Percentiles rank a stretch among this genome's conserved stretches.
These are phyloP conservation scores for Arctium minus DNA, from an alignment of 129 eudicot species.

Conservation along the genomic window DNA sequence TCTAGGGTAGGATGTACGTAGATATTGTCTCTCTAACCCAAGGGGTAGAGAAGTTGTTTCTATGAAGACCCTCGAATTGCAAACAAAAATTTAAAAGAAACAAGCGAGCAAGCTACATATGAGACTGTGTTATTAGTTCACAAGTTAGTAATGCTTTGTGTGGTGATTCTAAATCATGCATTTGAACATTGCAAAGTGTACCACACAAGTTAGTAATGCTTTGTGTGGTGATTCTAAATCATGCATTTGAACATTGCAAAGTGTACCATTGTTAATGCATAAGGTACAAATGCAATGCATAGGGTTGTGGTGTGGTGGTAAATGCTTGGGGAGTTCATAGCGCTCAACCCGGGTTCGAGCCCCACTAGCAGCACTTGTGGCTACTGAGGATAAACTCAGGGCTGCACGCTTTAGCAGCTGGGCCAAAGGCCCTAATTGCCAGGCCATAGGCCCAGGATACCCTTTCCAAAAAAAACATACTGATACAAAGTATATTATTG, in stretches of 20 bases:
- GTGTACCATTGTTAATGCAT: background rate
- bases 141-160: background rate
- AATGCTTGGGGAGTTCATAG: too few relatives aligned
- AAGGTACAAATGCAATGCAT: background rate
- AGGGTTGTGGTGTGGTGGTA: background rate
- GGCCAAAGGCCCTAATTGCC: too few relatives aligned
- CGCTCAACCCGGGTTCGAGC: too few relatives aligned
- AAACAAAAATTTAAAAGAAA: too few relatives aligned
- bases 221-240: background rate
- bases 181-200: background rate
- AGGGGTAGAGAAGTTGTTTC: background rate
- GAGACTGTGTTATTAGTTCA: background rate
- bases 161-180: background rate
- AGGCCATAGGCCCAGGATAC: too few relatives aligned
- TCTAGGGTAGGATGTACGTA: background rate
- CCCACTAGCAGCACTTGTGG: too few relatives aligned
- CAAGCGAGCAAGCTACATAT: background rate
- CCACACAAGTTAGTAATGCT: background rate
- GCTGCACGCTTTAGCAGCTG: too few relatives aligned
- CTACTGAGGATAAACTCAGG: too few relatives aligned
- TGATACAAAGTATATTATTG: too few relatives aligned
- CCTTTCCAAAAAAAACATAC: too few relatives aligned
- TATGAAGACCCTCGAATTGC: background rate
- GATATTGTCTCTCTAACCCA: too few relatives aligned
- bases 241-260: background rate